Evolutionary conservation across 2,329 filamentous ascomycete genomes (phyloP), one percentile per base, ranked within the genome.

Genomic region (Drechslerella stenobrocha): DNA sequence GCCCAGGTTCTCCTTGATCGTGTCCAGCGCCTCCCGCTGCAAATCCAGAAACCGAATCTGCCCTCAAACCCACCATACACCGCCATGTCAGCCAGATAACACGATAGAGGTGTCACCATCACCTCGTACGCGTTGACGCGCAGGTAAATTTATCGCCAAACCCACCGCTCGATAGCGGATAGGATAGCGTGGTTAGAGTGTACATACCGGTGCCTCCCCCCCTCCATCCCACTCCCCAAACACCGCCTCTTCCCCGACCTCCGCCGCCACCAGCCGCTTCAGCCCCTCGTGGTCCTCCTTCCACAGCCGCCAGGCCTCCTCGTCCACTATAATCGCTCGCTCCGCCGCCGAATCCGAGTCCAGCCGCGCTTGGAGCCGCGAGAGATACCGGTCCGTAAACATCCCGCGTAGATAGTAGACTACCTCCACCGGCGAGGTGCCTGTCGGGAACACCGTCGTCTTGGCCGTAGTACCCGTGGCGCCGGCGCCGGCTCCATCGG

Each of bases 11-110:
- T 66, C 61, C 48, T 58, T 66, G 24, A 66, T 66, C 24, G 61
- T 66, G 48, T 66, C 61, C 34, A 66, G 34, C 18, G 61, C 61
- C 26, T 57, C 61, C 42, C 61, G 52, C 9, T 53, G 47, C 20
- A 66, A 34, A 20, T 66, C 61, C 48, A 66, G 26, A 55, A 66
- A 66, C 13, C 61, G 48, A 35, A 66, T 66, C 61, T 66, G 28
- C 28, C 5, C 11, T 30, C 5, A 30, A 30, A n/a, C n/a, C n/a
- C n/a, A n/a, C n/a, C n/a, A n/a, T n/a, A 57, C 3, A 20, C 18
- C 6, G 22, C 30, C 26, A 13, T 52, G 20, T 40, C 18, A 52
- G 35, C 9, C 26, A 13, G 18, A 20, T 15, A 11, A 7, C 5
- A 11, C 6, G 6, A 42, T 42, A 6, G 18, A 7, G 18, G 5